phyloP scores from a whole-genome alignment of 2,329 filamentous ascomycete species.

The Beauveria medogensis region DNA sequence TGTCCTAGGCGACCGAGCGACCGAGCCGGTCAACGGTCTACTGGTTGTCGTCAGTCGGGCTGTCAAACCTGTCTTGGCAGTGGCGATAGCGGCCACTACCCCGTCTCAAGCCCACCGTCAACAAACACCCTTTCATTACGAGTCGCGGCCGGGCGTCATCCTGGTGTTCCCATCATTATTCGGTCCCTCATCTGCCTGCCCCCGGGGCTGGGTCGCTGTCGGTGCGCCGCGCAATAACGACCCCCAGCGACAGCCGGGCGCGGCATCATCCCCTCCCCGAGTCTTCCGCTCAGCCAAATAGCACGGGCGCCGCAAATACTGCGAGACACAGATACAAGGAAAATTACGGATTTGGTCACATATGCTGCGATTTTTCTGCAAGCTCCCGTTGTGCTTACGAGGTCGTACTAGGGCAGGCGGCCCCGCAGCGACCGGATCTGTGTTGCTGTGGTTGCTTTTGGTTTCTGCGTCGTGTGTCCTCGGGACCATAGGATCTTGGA shows the following conservation, averaged over 20 bases:
- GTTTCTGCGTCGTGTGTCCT: neutral
- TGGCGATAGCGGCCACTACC: neutral
- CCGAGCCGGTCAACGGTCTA: neutral
- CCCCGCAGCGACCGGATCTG: neutral
- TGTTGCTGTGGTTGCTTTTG: neutral
- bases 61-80: conserved; percentile 2
- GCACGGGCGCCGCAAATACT: neutral
- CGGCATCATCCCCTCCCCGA: neutral
- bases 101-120: neutral
- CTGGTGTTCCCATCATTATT: neutral
- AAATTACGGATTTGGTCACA: neutral
- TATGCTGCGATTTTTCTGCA: neutral
- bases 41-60: neutral
- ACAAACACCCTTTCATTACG: neutral
- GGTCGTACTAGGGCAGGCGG: neutral
- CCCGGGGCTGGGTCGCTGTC: neutral
- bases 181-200: neutral
- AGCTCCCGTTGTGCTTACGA: neutral
- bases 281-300: neutral
- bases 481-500: conserved; percentile 6
- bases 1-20: neutral
- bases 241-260: neutral
- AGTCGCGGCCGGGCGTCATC: neutral
- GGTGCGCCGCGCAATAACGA: neutral
- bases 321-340: neutral